Percentiles rank a stretch among this genome's conserved stretches.
phyloP scores from a whole-genome alignment of 148 eudicot genomes.

The Rhododendron kiyosumense region DNA sequence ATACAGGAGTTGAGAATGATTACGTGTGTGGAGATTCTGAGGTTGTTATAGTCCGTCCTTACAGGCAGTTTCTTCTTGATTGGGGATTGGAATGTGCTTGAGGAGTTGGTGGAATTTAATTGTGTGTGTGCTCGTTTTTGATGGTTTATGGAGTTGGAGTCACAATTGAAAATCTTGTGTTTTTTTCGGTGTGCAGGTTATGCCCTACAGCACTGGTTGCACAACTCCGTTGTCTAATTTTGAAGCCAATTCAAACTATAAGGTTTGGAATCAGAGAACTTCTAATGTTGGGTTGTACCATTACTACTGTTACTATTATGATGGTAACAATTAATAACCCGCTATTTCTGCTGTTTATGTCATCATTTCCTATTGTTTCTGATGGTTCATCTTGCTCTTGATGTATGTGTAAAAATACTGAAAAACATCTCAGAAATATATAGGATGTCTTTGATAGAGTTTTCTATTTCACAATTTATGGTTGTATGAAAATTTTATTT shows the following conservation, averaged over 20 bases:
- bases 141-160: background rate
- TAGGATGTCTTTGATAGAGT: background rate
- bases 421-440: no score
- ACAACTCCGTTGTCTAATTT: constrained; percentile 92
- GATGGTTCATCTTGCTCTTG: background rate
- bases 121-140: background rate
- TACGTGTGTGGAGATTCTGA: background rate
- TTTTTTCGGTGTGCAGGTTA: constrained; percentile 51
- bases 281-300: background rate
- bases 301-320: background rate
- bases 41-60: background rate
- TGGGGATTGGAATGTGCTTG: background rate
- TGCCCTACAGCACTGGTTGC: constrained; percentile 99
- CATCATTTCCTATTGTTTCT: background rate
- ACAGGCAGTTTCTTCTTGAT: background rate
- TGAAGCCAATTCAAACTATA: constrained; percentile 90
- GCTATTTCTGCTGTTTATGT: background rate
- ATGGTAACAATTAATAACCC: background rate
- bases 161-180: background rate
- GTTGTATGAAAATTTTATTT: background rate
- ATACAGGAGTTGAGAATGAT: background rate
- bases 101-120: background rate
- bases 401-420: background rate
- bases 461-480: background rate
- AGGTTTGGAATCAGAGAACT: constrained; percentile 36